Conservation (phyloP, 2,329 filamentous ascomycete species). For the Aureobasidium sp. region DNA sequence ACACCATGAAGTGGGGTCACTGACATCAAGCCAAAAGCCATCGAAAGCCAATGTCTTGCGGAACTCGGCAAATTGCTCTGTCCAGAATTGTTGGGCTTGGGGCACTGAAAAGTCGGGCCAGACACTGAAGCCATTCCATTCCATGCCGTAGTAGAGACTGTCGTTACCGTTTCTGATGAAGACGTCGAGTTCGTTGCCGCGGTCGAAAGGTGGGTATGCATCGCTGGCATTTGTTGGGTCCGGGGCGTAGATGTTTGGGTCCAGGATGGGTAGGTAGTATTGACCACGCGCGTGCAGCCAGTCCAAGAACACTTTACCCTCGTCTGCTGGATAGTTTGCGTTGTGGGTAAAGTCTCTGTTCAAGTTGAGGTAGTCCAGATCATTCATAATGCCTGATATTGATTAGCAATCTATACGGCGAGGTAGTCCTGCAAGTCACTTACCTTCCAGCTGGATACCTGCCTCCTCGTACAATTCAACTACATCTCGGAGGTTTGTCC, state of each 20-base stretch:
- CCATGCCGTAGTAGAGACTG: slow-evolving; percentile 30
- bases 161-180: slow-evolving; percentile 49
- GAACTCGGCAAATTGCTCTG: slow-evolving; percentile 17
- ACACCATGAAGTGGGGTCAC: slow-evolving; percentile 15
- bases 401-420: too few species aligned
- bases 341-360: slow-evolving; percentile 49
- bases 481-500: slow-evolving; percentile 53
- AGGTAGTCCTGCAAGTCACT: too few species aligned
- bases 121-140: slow-evolving; percentile 15
- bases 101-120: slow-evolving; percentile 17
- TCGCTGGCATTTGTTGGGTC: slow-evolving; percentile 56
- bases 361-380: slow-evolving; percentile 44
- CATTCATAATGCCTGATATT: slow-evolving; percentile 27
- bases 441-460: slow-evolving; percentile 32
- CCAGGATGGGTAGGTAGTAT: slow-evolving; percentile 49
- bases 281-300: slow-evolving; percentile 43
- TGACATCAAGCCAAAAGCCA: slow-evolving; percentile 20
- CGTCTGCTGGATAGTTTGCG: slow-evolving; percentile 38
- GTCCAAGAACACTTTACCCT: slow-evolving; percentile 40
- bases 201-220: slow-evolving; percentile 41
- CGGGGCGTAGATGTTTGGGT: slow-evolving; percentile 55
- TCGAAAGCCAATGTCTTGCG: slow-evolving; percentile 17
- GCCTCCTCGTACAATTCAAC: slow-evolving; percentile 43
- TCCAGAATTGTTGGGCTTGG: slow-evolving; percentile 20
- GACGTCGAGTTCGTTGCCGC: slow-evolving; percentile 41